Evolutionary conservation across 495 filamentous ascomycete species (phyloP), one percentile per base, ranked within the genome.

Genomic region (Penicillium atrosanguineum): DNA sequence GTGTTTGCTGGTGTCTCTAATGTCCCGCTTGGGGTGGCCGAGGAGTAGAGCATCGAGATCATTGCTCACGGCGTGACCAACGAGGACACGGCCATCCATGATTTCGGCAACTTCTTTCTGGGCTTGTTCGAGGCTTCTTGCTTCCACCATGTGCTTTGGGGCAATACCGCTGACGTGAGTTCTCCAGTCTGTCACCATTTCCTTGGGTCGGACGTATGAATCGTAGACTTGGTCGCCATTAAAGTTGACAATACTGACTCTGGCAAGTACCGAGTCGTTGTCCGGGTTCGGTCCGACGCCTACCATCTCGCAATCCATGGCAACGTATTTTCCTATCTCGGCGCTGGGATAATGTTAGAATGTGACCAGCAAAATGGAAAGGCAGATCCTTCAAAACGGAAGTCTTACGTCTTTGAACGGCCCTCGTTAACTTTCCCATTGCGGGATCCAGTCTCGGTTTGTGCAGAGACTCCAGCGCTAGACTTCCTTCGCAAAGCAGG

Each of bases 251-350:
- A 95, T 75, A 62, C 87, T 91, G 48, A 91, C 86, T 12, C 94
- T 81, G 3, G 95, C 94, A 28, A 97, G 80, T 3, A 81, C 82
- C 11, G 85, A 87, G 62, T 88, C 82, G 42, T 74, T 67, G 38
- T 87, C 83, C 4, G 78, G 79, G 31, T 80, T 77, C 1, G 87
- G 83, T 2, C 90, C 90, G 11, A 91, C 83, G 37, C 94, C 94
- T 16, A 98, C 93, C 94, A 98, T 98, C 73, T 98, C 94, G 70
- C 94, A 97, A 74, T 98, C 95, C 41, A 98, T 81, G 31, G 90
- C 87, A 41, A 98, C 68, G 63, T 94, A 97, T 79, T 90, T 94
- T 46, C 91, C 92, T 42, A 87, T 64, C 42, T 87, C 82, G 15
- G 63, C 68, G 28, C 75, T 78, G 50, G n/a, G 25, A 16, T 2